These are phyloP conservation scores for Chaetomium olivaceum DNA, from an alignment of 2,329 filamentous ascomycete species.

Conservation along the genomic window DNA sequence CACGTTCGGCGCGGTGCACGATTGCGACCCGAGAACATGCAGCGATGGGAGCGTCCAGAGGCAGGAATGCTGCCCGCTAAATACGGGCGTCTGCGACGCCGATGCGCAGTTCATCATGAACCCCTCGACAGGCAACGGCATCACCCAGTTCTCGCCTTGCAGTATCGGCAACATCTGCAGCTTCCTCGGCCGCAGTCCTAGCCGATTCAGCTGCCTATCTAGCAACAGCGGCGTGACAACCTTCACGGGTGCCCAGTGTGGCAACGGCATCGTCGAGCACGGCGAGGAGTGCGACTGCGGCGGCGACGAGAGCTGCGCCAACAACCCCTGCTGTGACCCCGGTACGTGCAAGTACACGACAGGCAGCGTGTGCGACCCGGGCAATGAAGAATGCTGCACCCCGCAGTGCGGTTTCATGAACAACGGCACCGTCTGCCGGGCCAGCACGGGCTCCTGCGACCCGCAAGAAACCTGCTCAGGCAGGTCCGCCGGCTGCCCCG, in stretches of 20 bases:
- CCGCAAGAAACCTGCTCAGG: constrained; percentile 82
- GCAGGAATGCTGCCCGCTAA: constrained; percentile 78
- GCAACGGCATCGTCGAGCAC: constrained; percentile 93
- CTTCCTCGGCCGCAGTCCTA: constrained; percentile 73
- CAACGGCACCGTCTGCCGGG: constrained; percentile 73
- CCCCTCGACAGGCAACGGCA: constrained; percentile 73
- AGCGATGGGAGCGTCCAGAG: constrained; percentile 53
- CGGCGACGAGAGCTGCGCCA: constrained; percentile 67
- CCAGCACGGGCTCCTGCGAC: constrained; percentile 79
- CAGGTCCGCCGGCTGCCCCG: constrained; percentile 69
- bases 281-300: constrained; percentile 98
- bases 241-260: constrained; percentile 81
- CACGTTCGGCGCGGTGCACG: constrained; percentile 94
- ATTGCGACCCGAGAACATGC: constrained; percentile 75
- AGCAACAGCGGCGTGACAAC: constrained; percentile 82
- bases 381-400: constrained; percentile 81
- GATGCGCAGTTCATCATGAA: constrained; percentile 90
- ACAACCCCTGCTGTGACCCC: constrained; percentile 81
- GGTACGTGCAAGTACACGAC: constrained; percentile 81
- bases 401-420: constrained; percentile 65
- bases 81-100: constrained; percentile 68
- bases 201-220: constrained; percentile 76
- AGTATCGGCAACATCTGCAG: constrained; percentile 92
- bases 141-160: constrained; percentile 82
- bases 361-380: constrained; percentile 74